These are phyloP conservation scores for Hanseniaspora lindneri DNA, from an alignment of 805 yeast genomes.

Conservation along the genomic window DNA sequence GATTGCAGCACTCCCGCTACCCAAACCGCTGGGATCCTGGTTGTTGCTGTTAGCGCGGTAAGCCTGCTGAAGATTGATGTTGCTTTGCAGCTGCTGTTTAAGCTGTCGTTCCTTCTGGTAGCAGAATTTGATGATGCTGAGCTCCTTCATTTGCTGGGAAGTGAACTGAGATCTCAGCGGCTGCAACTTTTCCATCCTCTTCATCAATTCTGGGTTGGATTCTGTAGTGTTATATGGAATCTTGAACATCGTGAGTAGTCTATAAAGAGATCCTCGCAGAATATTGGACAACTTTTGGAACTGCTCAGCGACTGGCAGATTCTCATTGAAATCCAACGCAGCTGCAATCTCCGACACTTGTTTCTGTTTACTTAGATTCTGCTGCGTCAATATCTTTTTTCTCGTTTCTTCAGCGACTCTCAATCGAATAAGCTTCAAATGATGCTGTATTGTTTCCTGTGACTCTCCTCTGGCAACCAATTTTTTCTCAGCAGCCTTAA, in stretches of 20 bases:
- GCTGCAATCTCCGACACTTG: background rate
- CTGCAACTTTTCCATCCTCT: constrained; percentile 15
- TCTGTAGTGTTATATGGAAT: constrained; percentile 14
- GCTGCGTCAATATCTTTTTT: constrained; percentile 7
- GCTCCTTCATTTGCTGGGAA: constrained; percentile 10
- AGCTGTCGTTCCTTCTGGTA: constrained; percentile 12
- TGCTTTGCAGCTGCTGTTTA: constrained; percentile 8
- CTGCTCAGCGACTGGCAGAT: constrained; percentile 11
- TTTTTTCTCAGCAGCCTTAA: constrained; percentile 15
- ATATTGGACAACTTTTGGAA: constrained; percentile 11
- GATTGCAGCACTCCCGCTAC: background rate
- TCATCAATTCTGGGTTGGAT: constrained; percentile 13
- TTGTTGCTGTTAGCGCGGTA: background rate
- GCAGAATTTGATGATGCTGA: constrained; percentile 5
- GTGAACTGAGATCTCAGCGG: constrained; percentile 13
- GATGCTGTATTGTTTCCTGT: constrained; percentile 13
- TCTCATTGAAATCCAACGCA: constrained; percentile 1
- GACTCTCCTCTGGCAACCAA: constrained; percentile 12
- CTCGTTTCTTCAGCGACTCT: constrained; percentile 15
- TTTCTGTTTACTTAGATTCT: background rate
- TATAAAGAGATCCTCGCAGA: constrained; percentile 9
- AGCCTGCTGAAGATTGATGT: background rate
- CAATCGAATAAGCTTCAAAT: constrained; percentile 8
- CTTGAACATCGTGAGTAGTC: constrained; percentile 11
- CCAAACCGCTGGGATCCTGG: background rate